These are phyloP conservation scores for Stereum hirsutum DNA, from an alignment of 1,284 basidiomycete genomes.

Conservation along the genomic window DNA sequence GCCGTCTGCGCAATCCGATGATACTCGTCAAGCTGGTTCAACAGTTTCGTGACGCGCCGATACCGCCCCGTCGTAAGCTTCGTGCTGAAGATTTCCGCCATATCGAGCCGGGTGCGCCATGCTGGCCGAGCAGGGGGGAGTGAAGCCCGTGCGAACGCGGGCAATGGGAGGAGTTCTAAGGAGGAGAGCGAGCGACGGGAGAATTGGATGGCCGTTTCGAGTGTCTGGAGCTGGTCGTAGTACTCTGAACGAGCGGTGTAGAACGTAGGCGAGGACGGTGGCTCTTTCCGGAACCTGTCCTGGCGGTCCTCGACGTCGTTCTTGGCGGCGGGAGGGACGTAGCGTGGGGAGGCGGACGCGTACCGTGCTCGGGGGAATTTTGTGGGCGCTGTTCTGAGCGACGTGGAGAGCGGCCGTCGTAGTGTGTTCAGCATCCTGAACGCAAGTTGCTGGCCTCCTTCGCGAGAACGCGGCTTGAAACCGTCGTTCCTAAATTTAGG, in stretches of 20 bases:
- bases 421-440: too few relatives aligned
- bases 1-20: constrained; percentile 59
- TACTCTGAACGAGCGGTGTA: constrained; percentile 81
- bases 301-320: too few relatives aligned
- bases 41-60: constrained; percentile 51
- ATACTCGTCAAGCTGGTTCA: constrained; percentile 70
- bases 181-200: constrained; percentile 53
- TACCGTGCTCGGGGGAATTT: too few relatives aligned
- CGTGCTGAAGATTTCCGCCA: constrained; percentile 49
- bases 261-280: constrained; percentile 62
- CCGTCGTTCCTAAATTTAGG: too few relatives aligned
- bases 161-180: constrained; percentile 71
- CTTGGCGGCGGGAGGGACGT: too few relatives aligned
- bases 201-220: constrained; percentile 58
- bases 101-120: constrained; percentile 61
- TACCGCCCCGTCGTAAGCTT: constrained; percentile 70
- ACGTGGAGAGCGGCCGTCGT: too few relatives aligned
- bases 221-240: constrained; percentile 63
- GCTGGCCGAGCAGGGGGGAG: constrained; percentile 50
- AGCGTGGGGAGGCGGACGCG: constrained; percentile 14
- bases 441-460: too few relatives aligned
- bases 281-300: too few relatives aligned
- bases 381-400: too few relatives aligned
- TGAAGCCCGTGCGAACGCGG: constrained; percentile 54
- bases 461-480: too few relatives aligned